These are phyloP conservation scores for Euphorbia celastroides DNA, from an alignment of 441 rosid genomes.

Conservation along the genomic window DNA sequence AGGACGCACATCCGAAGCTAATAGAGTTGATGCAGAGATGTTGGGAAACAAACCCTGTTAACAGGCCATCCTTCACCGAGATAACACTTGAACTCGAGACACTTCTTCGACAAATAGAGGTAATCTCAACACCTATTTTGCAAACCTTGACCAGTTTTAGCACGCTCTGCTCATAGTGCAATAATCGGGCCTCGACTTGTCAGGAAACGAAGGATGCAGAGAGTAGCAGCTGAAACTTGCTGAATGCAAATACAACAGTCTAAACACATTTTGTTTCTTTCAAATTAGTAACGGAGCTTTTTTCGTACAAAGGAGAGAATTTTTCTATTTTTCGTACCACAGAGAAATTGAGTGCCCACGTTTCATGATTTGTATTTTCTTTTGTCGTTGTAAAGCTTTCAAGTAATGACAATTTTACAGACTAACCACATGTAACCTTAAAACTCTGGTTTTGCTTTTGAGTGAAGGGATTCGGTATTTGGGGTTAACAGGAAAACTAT, in stretches of 20 bases:
- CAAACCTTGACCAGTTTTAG: background rate
- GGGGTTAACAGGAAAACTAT: too few species aligned
- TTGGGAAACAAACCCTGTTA: conserved; percentile 54
- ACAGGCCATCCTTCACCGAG: conserved; percentile 55
- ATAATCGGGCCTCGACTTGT: conserved; percentile 14
- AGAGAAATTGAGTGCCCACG: background rate
- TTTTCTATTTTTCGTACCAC: conserved; percentile 2
- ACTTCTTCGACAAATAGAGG: conserved; percentile 46
- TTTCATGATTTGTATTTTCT: conserved; percentile 1
- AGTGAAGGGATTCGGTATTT: background rate
- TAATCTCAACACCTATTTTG: conserved; percentile 11
- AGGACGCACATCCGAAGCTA: conserved; percentile 45
- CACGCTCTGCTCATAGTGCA: background rate
- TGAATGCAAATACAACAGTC: background rate
- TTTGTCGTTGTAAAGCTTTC: conserved; percentile 6
- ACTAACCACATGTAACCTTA: background rate
- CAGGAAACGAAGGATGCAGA: conserved; percentile 34
- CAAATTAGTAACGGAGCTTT: conserved; percentile 14
- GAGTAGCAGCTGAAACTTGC: conserved; percentile 29
- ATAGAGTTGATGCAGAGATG: conserved; percentile 60
- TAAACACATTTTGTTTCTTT: conserved; percentile 9
- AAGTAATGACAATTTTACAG: background rate
- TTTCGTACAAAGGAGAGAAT: conserved; percentile 20
- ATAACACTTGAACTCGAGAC: conserved; percentile 44
- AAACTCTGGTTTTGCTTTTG: background rate